These are phyloP conservation scores for Pseudocercospora vitis DNA, from an alignment of 2,329 filamentous ascomycete species.

Conservation along the genomic window DNA sequence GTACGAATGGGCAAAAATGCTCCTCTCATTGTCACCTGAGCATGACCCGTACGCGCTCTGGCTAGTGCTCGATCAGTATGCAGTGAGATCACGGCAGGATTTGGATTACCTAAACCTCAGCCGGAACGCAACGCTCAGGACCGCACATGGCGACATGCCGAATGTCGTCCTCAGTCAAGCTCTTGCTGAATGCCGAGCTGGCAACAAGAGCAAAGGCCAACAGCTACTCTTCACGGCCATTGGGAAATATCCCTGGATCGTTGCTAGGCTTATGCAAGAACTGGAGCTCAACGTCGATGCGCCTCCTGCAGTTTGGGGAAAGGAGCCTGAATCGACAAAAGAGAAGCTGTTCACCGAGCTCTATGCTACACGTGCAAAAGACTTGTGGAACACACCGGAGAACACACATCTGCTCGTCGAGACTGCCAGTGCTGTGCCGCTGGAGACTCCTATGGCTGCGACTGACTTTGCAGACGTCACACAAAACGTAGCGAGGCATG, in stretches of 20 bases:
- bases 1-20: conserved; percentile 87
- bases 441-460: conserved; percentile 46
- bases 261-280: conserved; percentile 75
- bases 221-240: conserved; percentile 67
- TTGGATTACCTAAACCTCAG: conserved; percentile 73
- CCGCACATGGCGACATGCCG: conserved; percentile 56
- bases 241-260: conserved; percentile 77
- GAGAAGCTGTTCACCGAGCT: conserved; percentile 71
- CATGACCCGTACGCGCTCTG: conserved; percentile 80
- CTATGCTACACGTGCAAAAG: conserved; percentile 74
- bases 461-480: conserved; percentile 43
- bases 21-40: conserved; percentile 70
- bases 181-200: conserved; percentile 71
- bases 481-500: conserved; percentile 67
- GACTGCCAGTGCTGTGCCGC: conserved; percentile 58
- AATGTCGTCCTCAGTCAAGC: conserved; percentile 76
- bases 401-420: conserved; percentile 68
- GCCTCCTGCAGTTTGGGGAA: conserved; percentile 81
- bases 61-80: conserved; percentile 78
- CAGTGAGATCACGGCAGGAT: conserved; percentile 75
- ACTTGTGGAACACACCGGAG: conserved; percentile 81
- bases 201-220: conserved; percentile 65
- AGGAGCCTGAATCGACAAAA: conserved; percentile 63
- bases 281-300: conserved; percentile 73
- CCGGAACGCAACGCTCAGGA: conserved; percentile 51